Conservation (phyloP, 2,329 filamentous ascomycete species). For the Pseudogymnoascus verrucosus region DNA sequence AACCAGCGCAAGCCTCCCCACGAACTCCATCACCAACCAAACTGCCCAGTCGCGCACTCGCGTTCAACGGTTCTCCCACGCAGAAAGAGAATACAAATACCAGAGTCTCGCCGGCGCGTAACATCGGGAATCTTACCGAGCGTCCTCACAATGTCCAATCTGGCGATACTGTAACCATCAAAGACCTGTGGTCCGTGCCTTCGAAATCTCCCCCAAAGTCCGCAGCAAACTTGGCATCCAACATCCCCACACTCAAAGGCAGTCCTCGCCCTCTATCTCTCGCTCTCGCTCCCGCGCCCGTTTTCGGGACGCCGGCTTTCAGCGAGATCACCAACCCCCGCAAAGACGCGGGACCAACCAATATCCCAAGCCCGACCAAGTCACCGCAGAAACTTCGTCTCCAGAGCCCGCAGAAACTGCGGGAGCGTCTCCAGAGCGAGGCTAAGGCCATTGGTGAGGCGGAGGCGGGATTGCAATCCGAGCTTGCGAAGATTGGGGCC, state of each 20-base stretch:
- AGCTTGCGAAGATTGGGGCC: slow-evolving; percentile 71
- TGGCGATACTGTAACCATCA: slow-evolving; percentile 19
- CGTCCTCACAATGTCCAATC: slow-evolving; percentile 26
- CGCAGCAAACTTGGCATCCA: slow-evolving; percentile 22
- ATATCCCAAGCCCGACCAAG: background rate
- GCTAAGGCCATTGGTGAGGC: slow-evolving; percentile 65
- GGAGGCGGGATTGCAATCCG: slow-evolving; percentile 61
- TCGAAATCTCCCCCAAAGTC: slow-evolving; percentile 22
- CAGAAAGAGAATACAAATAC: slow-evolving; percentile 23
- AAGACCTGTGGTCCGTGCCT: slow-evolving; percentile 21
- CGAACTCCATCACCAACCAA: slow-evolving; percentile 27
- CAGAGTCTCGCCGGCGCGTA: slow-evolving; percentile 15
- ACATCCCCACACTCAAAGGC: slow-evolving; percentile 24
- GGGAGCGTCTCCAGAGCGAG: slow-evolving; percentile 78
- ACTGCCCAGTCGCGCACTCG: background rate
- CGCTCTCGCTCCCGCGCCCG: background rate
- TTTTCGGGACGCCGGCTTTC: background rate
- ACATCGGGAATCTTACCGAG: slow-evolving; percentile 23
- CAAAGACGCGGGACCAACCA: background rate
- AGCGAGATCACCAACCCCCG: background rate
- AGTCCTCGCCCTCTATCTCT: slow-evolving; percentile 13
- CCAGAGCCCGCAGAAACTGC: slow-evolving; percentile 65
- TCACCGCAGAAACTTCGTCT: slow-evolving; percentile 47
- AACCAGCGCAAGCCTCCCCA: slow-evolving; percentile 23
- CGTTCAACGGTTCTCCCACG: slow-evolving; percentile 18